Base-by-base conservation (phyloP, 768 basidiomycete species). In the Lactifluus piperatus region DNA sequence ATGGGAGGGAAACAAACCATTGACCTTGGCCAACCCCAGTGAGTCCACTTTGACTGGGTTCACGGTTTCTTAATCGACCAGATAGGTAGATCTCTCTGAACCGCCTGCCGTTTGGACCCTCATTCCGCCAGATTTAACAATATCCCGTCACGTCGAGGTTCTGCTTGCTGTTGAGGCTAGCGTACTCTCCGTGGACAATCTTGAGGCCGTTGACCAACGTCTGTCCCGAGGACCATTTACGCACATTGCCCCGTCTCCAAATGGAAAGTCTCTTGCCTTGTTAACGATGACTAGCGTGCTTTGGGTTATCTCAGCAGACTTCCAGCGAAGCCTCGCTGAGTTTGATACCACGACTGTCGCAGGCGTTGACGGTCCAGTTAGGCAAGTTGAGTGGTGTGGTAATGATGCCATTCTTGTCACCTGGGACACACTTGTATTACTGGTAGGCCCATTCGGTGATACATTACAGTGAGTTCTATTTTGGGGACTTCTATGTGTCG, bases 231-330 rank as follows among this genome's bases (percentile, higher is more conserved):
- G 94, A 0, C 97, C 97, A 2, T 97, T 97, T 71, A 80, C 80
- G 0, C 87, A 88, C 65, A 79, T 98, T 52, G 81, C 88, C 0
- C 88, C 91, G 3, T 97, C 95, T 0, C 95, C 97, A 1, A 94
- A 94, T 65, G 95, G 95, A 37, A 93, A 94, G 66, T 86, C 92
- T 47, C 77, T 98, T 16, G 93, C 93, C 0, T 74, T 98, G 2
- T 73, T 95, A 37, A 92, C 88, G 1, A 81, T 77, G 55, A 75
- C 77, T 11, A 85, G 85, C 6, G 74, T 81, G 5, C 80, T 97
- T 29, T 92, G 90, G 88, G 94, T 97, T 36, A 91, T 97, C n/a
- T 95, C 94, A 13, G 81, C 85, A 13, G 92, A 97, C 71, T 97
- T 98, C 68, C 86, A 90, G 63, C 81, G 91, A 43, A 89, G 80